Percentiles rank a stretch among this genome's conserved stretches.
Evolutionary conservation across 225 moss, liverwort and hornwort genomes (phyloP).

Genomic region (Pleurozium schreberi): DNA sequence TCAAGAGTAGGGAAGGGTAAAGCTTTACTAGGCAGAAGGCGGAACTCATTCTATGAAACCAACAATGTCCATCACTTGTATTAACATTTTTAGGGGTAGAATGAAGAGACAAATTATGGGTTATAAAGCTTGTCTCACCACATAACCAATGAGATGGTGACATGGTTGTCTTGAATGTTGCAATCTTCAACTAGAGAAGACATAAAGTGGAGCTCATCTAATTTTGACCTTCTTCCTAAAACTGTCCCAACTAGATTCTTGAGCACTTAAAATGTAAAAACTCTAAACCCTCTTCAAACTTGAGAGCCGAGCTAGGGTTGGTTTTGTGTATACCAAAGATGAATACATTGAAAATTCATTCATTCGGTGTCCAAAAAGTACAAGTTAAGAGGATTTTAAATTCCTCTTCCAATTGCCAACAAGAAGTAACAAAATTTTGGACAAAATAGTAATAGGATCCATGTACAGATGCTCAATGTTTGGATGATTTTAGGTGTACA

Average conservation of each 20-base stretch:
- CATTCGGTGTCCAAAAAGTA: background rate
- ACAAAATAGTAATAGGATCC: background rate
- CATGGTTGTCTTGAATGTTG: background rate
- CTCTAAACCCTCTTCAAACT: background rate
- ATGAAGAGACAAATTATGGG: background rate
- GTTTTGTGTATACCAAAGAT: background rate
- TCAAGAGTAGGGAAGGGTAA: background rate
- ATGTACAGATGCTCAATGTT: background rate
- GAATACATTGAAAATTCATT: background rate
- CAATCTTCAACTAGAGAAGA: background rate
- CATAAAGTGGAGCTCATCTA: background rate
- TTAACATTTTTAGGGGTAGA: background rate
- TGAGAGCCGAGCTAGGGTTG: too few species aligned
- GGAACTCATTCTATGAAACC: background rate
- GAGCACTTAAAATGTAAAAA: background rate
- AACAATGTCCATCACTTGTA: background rate
- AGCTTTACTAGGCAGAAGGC: background rate
- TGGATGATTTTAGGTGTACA: background rate
- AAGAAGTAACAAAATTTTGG: background rate
- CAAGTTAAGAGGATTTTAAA: background rate
- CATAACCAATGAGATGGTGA: too few species aligned
- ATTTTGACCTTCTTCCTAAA: background rate
- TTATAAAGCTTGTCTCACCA: background rate
- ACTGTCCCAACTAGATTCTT: background rate
- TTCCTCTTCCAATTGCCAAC: background rate